Percentiles rank a stretch among this genome's conserved stretches.
Conservation (phyloP, 768 basidiomycete genomes). For the Sistotremastrum niveocremeum region DNA sequence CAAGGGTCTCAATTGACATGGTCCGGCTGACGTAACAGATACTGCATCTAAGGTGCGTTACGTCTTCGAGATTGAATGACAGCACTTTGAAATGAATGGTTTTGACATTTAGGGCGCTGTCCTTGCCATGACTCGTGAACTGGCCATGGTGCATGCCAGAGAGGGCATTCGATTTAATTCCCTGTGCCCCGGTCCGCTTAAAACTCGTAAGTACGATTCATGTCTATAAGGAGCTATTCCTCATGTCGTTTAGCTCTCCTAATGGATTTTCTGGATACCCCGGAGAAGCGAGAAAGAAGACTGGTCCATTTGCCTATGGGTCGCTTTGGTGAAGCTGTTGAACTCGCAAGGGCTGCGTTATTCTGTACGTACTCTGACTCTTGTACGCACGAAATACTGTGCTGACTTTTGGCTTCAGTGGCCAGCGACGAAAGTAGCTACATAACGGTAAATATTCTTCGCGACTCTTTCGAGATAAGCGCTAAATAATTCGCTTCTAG, state of each 20-base stretch:
- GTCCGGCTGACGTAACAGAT: conserved; percentile 32
- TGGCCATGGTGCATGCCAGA: conserved; percentile 94
- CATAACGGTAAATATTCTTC: conserved; percentile 55
- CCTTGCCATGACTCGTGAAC: conserved; percentile 95
- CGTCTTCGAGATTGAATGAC: not conserved
- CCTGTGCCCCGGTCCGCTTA: conserved; percentile 91
- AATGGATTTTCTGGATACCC: conserved; percentile 96
- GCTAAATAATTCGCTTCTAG: conserved; percentile 20
- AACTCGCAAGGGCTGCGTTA: conserved; percentile 83
- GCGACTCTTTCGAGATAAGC: conserved; percentile 4
- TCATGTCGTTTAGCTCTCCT: conserved; percentile 56
- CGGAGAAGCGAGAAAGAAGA: conserved; percentile 87
- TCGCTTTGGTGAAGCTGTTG: conserved; percentile 92
- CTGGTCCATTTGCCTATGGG: conserved; percentile 92
- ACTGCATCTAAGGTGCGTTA: conserved; percentile 77
- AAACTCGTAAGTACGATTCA: conserved; percentile 56
- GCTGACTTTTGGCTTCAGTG: conserved; percentile 27
- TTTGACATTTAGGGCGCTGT: conserved; percentile 60
- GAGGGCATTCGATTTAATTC: conserved; percentile 96
- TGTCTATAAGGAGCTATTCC: not conserved
- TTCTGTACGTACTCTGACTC: conserved; percentile 53
- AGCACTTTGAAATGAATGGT: conserved; percentile 5
- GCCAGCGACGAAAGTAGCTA: conserved; percentile 95
- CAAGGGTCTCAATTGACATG: conserved; percentile 4
- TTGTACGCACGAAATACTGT: conserved; percentile 1